Evolutionary conservation across 202 grass and related monocot genomes (phyloP).

Genomic region (Carex sylvatica): DNA sequence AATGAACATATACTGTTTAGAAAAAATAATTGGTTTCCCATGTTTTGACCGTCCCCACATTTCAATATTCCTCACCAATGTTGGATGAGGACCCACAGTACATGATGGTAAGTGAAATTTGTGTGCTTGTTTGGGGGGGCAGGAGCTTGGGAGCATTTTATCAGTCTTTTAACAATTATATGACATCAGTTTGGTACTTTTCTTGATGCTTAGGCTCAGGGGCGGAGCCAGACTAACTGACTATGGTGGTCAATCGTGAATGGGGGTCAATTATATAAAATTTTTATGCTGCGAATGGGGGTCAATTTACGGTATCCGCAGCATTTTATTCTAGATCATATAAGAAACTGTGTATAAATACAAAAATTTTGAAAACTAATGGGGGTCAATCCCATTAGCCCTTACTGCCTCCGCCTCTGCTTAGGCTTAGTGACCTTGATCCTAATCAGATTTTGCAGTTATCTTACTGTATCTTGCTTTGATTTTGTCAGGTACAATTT

Average conservation of each 20-base stretch:
- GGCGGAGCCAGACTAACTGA: too few species aligned
- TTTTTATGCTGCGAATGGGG: too few species aligned
- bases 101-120: not conserved
- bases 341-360: too few species aligned
- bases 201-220: not conserved
- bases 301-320: too few species aligned
- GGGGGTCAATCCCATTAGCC: too few species aligned
- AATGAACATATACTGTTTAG: too few species aligned
- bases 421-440: not conserved
- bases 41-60: not conserved
- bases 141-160: not conserved
- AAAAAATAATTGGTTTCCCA: not conserved
- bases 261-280: too few species aligned
- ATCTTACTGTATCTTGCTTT: not conserved
- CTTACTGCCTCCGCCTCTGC: too few species aligned
- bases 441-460: not conserved
- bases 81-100: not conserved
- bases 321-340: too few species aligned
- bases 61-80: not conserved
- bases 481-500: slow-evolving; percentile 50
- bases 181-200: not conserved
- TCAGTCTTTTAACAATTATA: not conserved
- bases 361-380: too few species aligned
- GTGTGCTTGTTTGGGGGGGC: too few species aligned
- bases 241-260: too few species aligned